These are phyloP conservation scores for Podospora pseudocomata DNA, from an alignment of 495 filamentous ascomycete species.

Conservation along the genomic window DNA sequence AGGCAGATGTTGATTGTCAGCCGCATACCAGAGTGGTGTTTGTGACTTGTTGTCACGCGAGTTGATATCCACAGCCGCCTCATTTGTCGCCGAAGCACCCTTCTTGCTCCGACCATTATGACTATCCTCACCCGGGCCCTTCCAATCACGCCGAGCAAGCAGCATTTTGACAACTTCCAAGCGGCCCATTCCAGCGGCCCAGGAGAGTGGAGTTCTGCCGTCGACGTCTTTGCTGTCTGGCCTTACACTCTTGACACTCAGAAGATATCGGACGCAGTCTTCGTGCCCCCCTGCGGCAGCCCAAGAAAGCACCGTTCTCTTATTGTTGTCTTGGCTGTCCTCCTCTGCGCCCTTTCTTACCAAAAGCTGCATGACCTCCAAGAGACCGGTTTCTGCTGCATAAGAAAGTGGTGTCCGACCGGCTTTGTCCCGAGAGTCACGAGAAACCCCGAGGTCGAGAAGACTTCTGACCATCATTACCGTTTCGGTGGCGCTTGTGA, in stretches of 20 bases:
- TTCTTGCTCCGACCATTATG: neutral
- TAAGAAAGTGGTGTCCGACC: neutral
- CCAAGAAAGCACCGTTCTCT: neutral
- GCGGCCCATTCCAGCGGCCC: neutral
- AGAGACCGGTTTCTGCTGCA: neutral
- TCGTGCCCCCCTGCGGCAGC: neutral
- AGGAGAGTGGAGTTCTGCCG: neutral
- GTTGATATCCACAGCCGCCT: neutral
- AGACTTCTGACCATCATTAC: neutral
- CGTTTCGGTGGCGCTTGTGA: no score
- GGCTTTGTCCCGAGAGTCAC: neutral
- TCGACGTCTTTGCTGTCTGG: neutral
- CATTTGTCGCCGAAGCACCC: neutral
- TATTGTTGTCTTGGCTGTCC: neutral
- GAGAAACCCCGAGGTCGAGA: neutral
- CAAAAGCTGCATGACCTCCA: neutral
- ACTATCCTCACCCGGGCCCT: neutral
- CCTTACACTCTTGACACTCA: neutral
- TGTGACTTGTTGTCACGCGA: neutral
- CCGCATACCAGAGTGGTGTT: neutral
- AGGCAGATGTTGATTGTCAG: neutral
- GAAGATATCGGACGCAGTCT: neutral
- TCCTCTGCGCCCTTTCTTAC: neutral
- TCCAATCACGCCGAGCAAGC: neutral
- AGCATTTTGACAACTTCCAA: neutral